These are phyloP conservation scores for Rhynchosporium agropyri DNA, from an alignment of 2,329 filamentous ascomycete genomes.

Conservation along the genomic window DNA sequence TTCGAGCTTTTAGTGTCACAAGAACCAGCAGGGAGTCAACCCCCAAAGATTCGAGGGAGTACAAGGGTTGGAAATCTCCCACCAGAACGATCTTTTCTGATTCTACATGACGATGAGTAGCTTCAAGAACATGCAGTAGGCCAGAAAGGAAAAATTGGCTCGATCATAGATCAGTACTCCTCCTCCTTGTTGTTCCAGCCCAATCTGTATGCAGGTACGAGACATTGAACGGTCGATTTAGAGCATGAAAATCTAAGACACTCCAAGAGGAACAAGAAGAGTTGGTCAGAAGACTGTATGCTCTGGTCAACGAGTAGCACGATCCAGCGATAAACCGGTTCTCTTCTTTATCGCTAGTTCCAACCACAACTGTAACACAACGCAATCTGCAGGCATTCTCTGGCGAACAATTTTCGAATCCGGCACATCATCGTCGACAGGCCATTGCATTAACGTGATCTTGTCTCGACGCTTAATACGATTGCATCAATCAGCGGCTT, in stretches of 20 bases:
- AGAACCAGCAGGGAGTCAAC: conserved; percentile 32
- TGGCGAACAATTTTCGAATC: conserved; percentile 1
- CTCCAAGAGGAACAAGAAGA: conserved; percentile 32
- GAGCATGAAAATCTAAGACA: conserved; percentile 35
- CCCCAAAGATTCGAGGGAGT: conserved; percentile 28
- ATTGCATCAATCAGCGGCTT: conserved; percentile 30
- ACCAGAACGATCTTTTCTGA: conserved; percentile 36
- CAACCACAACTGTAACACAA: conserved; percentile 15
- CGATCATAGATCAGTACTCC: conserved; percentile 31
- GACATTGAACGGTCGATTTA: conserved; percentile 36
- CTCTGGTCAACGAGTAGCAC: conserved; percentile 24
- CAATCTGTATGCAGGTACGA: conserved; percentile 30
- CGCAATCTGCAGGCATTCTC: neutral
- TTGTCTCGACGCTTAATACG: conserved; percentile 26
- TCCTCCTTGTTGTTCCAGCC: neutral
- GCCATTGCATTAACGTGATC: conserved; percentile 24
- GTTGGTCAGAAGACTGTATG: conserved; percentile 31
- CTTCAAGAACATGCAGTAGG: conserved; percentile 34
- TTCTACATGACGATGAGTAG: conserved; percentile 38
- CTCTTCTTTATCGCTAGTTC: conserved; percentile 11
- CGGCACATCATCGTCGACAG: neutral
- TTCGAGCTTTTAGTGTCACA: conserved; percentile 35
- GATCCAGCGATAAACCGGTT: neutral
- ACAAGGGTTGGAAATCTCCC: conserved; percentile 32
- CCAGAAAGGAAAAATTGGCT: conserved; percentile 34